Base-by-base conservation (phyloP, 768 basidiomycete species). In the Pulveroboletus frians region DNA sequence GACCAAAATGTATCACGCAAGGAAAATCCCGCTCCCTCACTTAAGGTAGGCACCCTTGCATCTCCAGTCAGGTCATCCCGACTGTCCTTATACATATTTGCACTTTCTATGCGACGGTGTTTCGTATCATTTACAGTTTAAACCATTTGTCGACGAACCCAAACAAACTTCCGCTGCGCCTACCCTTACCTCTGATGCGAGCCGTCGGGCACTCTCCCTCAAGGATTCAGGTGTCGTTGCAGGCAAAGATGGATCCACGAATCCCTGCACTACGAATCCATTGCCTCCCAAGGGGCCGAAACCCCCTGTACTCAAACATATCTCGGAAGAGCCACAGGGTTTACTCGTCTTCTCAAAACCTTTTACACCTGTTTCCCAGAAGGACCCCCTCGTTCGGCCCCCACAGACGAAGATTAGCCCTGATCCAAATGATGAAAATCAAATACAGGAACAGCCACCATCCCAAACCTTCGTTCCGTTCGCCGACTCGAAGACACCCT, bases 101-200 rank as follows among this genome's bases (percentile, higher is more conserved):
- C 30, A 37, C 46, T 30, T 27, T 34, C 14, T 38, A 31, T 36
- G 18, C 34, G 37, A 31, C 26, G 18, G 15, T 31, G 15, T 34
- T 30, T 51, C 17, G 5, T 18, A 5, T n/a, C 36, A 9, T 31
- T 43, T 32, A 15, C 43, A 89, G 86, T 84, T 88, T 60, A 78
- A 76, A 41, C 84, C 87, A 3, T 87, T 80, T 55, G 70, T 80
- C 9, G 85, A 88, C 47, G 75, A 78, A 38, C 65, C 53, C 27
- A 71, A 69, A 46, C 80, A 77, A 47, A 71, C 72, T 2, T 63
- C 71, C 46, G 59, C 57, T 27, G 69, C 68, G 1, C 62, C 56
- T 21, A 62, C 64, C 18, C 62, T 56, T 21, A 62, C 64, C 18
- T 57, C 69, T 5, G 68, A 68, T 21, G 41, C 59, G 4, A 50